These are phyloP conservation scores for Argentina anserina DNA, from an alignment of 306 rosid species.

Conservation along the genomic window DNA sequence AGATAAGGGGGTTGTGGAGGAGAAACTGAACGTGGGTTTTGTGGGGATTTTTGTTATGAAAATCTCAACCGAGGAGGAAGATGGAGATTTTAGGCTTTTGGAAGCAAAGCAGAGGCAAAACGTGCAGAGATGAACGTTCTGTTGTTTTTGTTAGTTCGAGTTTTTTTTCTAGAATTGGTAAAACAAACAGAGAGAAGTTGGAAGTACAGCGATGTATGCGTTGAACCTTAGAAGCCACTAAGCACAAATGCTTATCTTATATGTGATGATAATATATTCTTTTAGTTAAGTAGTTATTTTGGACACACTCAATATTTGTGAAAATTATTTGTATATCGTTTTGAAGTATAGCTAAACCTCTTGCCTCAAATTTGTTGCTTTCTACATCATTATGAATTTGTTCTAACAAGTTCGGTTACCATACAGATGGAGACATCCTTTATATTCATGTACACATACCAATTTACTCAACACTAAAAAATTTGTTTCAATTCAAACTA, in stretches of 20 bases:
- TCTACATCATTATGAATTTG: background rate
- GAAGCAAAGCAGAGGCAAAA: conserved; percentile 30
- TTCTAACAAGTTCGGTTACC: too few species aligned
- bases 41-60: background rate
- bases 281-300: background rate
- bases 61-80: conserved; percentile 8
- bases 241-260: background rate
- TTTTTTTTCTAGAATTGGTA: conserved; percentile 32
- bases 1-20: background rate
- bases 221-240: conserved; percentile 26
- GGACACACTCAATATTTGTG: background rate
- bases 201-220: conserved; percentile 37
- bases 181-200: conserved; percentile 19
- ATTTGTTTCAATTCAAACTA: too few species aligned
- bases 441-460: too few species aligned
- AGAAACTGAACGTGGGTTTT: conserved; percentile 17
- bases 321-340: background rate
- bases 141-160: conserved; percentile 15
- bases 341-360: background rate
- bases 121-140: conserved; percentile 32
- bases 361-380: background rate
- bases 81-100: conserved; percentile 26
- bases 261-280: background rate
- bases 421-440: too few species aligned
- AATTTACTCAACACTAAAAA: too few species aligned